Base-by-base conservation (phyloP, 1,284 basidiomycete genomes). In the Xerocomus minutiporus region DNA sequence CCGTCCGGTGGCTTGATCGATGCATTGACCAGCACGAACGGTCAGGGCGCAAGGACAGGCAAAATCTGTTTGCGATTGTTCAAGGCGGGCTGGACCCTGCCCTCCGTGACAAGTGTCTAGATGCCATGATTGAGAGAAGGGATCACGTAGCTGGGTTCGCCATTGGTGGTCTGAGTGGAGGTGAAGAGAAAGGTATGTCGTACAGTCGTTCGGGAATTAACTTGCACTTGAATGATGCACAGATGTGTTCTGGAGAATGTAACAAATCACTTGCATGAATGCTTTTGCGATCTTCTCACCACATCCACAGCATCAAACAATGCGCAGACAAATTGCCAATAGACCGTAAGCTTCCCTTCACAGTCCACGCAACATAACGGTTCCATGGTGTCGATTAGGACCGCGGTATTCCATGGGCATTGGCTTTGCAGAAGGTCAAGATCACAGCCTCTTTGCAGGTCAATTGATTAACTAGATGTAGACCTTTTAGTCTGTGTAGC, bases 381-480 rank as follows among this genome's bases (percentile, higher is more conserved):
- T 54, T 52, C 50, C 59, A 31, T 32, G 49, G 48, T 48, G 28
- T 54, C 32, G 51, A 58, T 25, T 56, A 91, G 84, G 86, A 53
- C 90, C 91, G 12, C 78, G 90, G 56, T 93, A 92, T 73, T 84
- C 85, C 5, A 93, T 93, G 91, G 91, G 91, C 1, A 80, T 93
- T 41, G 91, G 91, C 3, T 93, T 91, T 68, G 88, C 90, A 17
- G 91, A 93, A 81, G 90, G 89, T 87, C 58, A 48, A 42, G 48
- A 41, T 45, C 49, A 48, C 42, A 34, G 8, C 49, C 36, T 29
- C 36, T 51, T 31, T 36, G 17, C 15, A 15, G 29, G 12, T 26
- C 29, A 7, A 25, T 38, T 40, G 38, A 48, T 47, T 49, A 12
- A 60, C 17, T 23, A 9, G 38, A 47, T 20, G 44, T 53, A 91